Conservation (phyloP, 2,329 filamentous ascomycete species). For the Diaporthe australafricana region DNA sequence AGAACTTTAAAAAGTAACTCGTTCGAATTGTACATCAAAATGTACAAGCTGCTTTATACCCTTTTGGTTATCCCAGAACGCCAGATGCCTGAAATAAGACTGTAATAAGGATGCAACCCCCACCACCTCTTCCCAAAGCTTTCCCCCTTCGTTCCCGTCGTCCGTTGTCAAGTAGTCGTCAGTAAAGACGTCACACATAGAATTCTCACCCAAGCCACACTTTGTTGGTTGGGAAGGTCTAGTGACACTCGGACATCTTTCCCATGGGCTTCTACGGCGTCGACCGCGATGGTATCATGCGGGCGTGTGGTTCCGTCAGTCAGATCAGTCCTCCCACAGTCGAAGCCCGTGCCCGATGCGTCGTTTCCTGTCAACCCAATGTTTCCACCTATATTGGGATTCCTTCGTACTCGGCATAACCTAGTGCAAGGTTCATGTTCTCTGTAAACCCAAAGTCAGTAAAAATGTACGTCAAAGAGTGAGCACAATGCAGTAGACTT, state of each 20-base stretch:
- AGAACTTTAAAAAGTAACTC: slow-evolving; percentile 12
- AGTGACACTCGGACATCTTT: no score
- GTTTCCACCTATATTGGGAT: slow-evolving; percentile 70
- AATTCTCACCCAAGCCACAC: background rate
- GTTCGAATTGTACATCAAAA: slow-evolving; percentile 27
- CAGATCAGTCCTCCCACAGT: background rate
- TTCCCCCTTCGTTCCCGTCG: background rate
- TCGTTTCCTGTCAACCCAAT: background rate
- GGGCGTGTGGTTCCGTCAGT: background rate
- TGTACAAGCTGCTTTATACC: slow-evolving; percentile 28
- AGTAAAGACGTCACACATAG: background rate
- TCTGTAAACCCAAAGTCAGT: slow-evolving; percentile 59
- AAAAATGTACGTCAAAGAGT: slow-evolving; percentile 16
- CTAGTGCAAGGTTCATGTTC: slow-evolving; percentile 94
- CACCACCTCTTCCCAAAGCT: background rate
- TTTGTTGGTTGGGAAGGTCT: background rate
- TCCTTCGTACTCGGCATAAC: slow-evolving; percentile 89
- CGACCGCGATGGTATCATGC: background rate
- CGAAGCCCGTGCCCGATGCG: background rate
- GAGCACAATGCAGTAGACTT: slow-evolving; percentile 58
- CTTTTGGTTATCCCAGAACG: slow-evolving; percentile 36
- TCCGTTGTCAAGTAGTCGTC: background rate
- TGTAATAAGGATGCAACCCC: background rate
- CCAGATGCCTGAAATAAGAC: slow-evolving; percentile 33
- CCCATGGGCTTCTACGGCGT: background rate